Evolutionary conservation across 306 rosid genomes (phyloP).

Genomic region (Psophocarpus tetragonolobus): DNA sequence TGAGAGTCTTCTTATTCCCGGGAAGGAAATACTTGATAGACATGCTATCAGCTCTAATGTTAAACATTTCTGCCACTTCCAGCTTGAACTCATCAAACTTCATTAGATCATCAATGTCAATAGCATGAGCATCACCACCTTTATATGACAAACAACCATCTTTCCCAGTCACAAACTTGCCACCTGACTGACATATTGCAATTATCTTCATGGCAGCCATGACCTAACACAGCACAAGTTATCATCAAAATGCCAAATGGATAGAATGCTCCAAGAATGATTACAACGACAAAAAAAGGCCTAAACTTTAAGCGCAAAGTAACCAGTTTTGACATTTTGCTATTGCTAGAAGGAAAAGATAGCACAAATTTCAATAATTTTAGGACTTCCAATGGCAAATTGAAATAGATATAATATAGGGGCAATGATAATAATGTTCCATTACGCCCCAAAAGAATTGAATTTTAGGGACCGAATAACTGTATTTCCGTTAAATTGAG

Average conservation of each 20-base stretch:
- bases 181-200: constrained; percentile 93
- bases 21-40: constrained; percentile 90
- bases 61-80: constrained; percentile 88
- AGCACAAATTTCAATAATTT: not conserved
- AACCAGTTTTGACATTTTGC: not conserved
- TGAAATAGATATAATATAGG: not conserved
- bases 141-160: constrained; percentile 74
- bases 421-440: not conserved
- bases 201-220: constrained; percentile 74
- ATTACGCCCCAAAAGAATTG: not conserved
- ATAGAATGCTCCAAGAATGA: constrained; percentile 4
- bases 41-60: constrained; percentile 46
- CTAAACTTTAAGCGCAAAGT: not conserved
- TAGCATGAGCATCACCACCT: constrained; percentile 91
- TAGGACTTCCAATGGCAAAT: not conserved
- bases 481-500: not conserved
- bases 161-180: constrained; percentile 65
- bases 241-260: not conserved
- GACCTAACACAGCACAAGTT: constrained; percentile 45
- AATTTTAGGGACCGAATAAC: constrained; percentile 6
- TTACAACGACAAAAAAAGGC: not conserved
- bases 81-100: constrained; percentile 67
- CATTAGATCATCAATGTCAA: constrained; percentile 79
- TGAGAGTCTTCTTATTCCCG: constrained; percentile 84
- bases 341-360: not conserved